phyloP scores from a whole-genome alignment of 192 early-diverging fungal genomes.

The Rhizophagus clarus region DNA sequence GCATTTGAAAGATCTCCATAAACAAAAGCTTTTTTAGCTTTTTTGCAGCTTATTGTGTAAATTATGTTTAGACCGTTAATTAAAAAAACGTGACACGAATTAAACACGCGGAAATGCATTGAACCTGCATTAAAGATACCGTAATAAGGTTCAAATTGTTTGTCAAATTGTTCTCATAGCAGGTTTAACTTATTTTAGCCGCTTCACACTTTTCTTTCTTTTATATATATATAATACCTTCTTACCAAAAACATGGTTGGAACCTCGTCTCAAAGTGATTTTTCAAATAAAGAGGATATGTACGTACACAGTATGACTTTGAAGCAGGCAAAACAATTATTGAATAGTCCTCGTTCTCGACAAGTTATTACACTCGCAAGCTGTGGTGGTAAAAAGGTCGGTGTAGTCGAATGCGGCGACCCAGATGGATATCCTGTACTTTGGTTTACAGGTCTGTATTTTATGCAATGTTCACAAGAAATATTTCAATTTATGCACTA shows the following conservation, averaged over 20 bases:
- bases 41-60: too few species aligned
- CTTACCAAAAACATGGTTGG: neutral
- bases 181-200: neutral
- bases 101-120: neutral
- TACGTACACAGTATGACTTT: constrained; percentile 18
- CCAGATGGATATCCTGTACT: constrained; percentile 26
- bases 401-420: constrained; percentile 26
- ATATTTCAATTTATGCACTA: neutral
- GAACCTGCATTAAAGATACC: neutral
- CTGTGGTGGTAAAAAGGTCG: constrained; percentile 20
- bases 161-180: neutral
- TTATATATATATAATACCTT: neutral
- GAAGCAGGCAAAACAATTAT: constrained; percentile 28
- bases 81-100: neutral
- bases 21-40: too few species aligned
- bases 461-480: neutral
- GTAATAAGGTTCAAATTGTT: neutral
- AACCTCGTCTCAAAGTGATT: constrained; percentile 11
- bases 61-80: too few species aligned
- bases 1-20: too few species aligned
- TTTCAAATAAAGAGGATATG: neutral
- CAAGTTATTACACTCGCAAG: constrained; percentile 27
- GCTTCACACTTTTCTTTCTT: neutral
- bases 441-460: constrained; percentile 29
- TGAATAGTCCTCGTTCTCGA: constrained; percentile 21